Percentiles rank a stretch among this genome's conserved stretches.
Conservation (phyloP, 139 green algal species). For the Zygnema cylindricum region DNA sequence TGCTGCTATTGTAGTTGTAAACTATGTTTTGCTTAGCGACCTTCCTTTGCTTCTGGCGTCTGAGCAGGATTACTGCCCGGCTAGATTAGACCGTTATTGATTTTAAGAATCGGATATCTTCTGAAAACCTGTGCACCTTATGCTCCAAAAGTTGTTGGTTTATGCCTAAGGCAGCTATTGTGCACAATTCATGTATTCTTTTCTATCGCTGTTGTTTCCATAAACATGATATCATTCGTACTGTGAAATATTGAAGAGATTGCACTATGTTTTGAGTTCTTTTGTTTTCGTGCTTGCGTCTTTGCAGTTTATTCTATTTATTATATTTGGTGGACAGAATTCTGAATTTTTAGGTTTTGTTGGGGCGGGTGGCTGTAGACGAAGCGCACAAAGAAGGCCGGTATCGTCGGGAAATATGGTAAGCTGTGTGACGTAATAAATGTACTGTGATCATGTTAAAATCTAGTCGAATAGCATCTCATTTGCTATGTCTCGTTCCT, state of each 20-base stretch:
- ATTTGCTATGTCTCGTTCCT: too few relatives aligned
- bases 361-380: conserved; percentile 55
- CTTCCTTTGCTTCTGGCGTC: background rate
- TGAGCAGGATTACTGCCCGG: background rate
- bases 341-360: background rate
- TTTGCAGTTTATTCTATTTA: background rate
- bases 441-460: too few relatives aligned
- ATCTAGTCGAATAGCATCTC: too few relatives aligned
- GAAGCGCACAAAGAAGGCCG: conserved; percentile 99
- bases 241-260: background rate
- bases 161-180: background rate
- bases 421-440: too few relatives aligned
- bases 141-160: too few relatives aligned
- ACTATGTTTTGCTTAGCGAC: too few relatives aligned
- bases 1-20: too few relatives aligned
- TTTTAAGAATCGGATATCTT: background rate
- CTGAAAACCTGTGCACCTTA: too few relatives aligned
- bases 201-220: background rate
- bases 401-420: conserved; percentile 99
- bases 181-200: background rate
- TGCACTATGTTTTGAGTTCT: background rate
- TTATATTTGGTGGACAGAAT: background rate
- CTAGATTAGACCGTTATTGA: too few relatives aligned
- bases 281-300: background rate
- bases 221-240: background rate